Base-by-base conservation (phyloP, 2,329 filamentous ascomycete species). In the Penicillium italicum region DNA sequence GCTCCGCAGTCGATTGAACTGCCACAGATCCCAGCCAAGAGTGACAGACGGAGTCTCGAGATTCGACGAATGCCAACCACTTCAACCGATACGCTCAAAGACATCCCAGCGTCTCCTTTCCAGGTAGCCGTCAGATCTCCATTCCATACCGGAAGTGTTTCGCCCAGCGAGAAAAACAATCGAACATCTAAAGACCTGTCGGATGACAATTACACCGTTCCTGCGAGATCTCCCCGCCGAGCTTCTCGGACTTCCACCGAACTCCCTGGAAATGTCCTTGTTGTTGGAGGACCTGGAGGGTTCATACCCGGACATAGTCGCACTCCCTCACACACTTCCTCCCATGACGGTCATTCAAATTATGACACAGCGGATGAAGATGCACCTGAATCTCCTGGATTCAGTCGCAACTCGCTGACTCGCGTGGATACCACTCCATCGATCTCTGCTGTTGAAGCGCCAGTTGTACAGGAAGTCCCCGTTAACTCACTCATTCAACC, bases 341-440 rank as follows among this genome's bases (percentile, higher is more conserved):
- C 66, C 16, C 53, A 60, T 9, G 62, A 62, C 3, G 56, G 50
- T 6, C 63, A 64, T 30, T 69, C 69, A 7, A 67, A 68, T 36
- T 72, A 72, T 31, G 63, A 71, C 14, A 72, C 70, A 7, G 69
- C 70, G 30, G 67, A 71, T 26, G 70, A 72, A 60, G 61, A 60
- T 38, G 38, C 53, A 16, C 60, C 65, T 3, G 58, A 58, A 16
- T 51, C 61, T 22, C 47, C 59, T n/a, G 28, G 11, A 20, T 45
- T 55, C 16, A 30, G 20, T n/a, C 33, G 31, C 8, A 26, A 55
- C 3, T 37, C 53, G 8, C 20, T 28, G 46, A 43, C 33, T 38
- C 50, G 14, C 5, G 42, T 36, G 33, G 43, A 40, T 14, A 26
- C 26, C 20, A 38, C 3, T n/a, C 33, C 24, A 14, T 18, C 18